phyloP scores from a whole-genome alignment of 371 early-diverging fungal species.

The Mortierella sp. region DNA sequence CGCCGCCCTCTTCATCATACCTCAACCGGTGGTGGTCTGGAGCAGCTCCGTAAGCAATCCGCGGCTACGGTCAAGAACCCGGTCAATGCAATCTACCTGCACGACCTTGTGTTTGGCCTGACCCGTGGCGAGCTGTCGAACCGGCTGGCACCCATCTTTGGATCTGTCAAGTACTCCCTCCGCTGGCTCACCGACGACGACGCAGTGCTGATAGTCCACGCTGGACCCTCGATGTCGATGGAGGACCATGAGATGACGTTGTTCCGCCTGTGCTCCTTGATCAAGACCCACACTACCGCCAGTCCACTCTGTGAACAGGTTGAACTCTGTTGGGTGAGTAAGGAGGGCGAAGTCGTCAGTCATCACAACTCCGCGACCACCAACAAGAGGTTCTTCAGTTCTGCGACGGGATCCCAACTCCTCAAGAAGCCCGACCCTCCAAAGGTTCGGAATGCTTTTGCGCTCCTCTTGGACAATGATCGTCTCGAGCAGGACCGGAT shows the following conservation, averaged over 20 bases:
- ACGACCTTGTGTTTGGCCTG: conserved; percentile 65
- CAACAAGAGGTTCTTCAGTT: conserved; percentile 13
- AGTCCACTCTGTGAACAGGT: conserved; percentile 58
- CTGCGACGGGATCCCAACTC: background rate
- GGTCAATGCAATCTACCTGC: conserved; percentile 65
- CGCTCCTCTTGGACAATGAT: conserved; percentile 9
- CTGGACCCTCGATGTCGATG: conserved; percentile 48
- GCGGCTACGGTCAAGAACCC: conserved; percentile 29
- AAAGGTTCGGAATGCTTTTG: conserved; percentile 17
- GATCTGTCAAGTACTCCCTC: conserved; percentile 53
- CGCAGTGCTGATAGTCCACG: conserved; percentile 58
- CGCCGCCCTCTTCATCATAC: background rate
- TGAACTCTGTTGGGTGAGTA: conserved; percentile 68
- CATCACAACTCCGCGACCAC: background rate
- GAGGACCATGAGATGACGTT: conserved; percentile 61
- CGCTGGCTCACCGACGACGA: conserved; percentile 65
- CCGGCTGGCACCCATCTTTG: conserved; percentile 51
- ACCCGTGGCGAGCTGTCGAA: conserved; percentile 62
- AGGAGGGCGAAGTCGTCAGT: conserved; percentile 56
- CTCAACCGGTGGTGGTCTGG: conserved; percentile 18
- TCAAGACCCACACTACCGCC: conserved; percentile 40
- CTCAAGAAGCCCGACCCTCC: conserved; percentile 4
- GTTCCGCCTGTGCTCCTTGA: conserved; percentile 58
- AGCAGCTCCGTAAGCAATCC: conserved; percentile 20
- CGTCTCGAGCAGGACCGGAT: conserved; percentile 5